Percentiles rank a stretch among this genome's conserved stretches.
Conservation (phyloP, 1,284 basidiomycete genomes). For the Apiotrichum sp. region DNA sequence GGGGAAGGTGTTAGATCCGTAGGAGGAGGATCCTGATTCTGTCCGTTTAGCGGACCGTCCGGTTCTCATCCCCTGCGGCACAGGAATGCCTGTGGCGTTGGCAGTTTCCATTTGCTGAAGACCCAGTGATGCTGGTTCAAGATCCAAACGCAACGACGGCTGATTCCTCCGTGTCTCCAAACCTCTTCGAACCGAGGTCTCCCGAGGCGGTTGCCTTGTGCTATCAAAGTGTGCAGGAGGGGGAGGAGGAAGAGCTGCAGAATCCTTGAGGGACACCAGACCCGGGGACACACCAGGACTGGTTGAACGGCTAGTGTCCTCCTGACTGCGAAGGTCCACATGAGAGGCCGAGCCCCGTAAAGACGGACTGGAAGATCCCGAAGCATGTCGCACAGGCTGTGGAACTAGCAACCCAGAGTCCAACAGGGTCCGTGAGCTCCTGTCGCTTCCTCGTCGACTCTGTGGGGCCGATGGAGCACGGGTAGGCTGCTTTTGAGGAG, state of each 20-base stretch:
- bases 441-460: slow-evolving; percentile 30
- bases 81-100: background rate
- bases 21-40: slow-evolving; percentile 29
- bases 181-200: background rate
- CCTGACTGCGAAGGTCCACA: slow-evolving; percentile 23
- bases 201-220: background rate
- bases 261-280: background rate
- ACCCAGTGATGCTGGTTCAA: slow-evolving; percentile 34
- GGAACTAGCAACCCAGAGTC: slow-evolving; percentile 21
- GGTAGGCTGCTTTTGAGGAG: slow-evolving; percentile 2
- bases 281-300: background rate
- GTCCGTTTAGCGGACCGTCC: background rate
- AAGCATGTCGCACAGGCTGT: slow-evolving; percentile 22
- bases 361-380: slow-evolving; percentile 19
- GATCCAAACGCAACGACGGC: slow-evolving; percentile 41
- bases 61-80: background rate
- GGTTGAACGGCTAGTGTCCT: background rate
- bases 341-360: slow-evolving; percentile 30
- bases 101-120: background rate
- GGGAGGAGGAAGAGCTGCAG: slow-evolving; percentile 8
- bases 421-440: slow-evolving; percentile 8
- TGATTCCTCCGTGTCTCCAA: slow-evolving; percentile 42
- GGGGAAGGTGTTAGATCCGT: slow-evolving; percentile 30
- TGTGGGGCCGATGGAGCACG: slow-evolving; percentile 35
- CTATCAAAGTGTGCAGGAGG: slow-evolving; percentile 5